These are phyloP conservation scores for Colletotrichum coccodes DNA, from an alignment of 2,329 filamentous ascomycete genomes.

Conservation along the genomic window DNA sequence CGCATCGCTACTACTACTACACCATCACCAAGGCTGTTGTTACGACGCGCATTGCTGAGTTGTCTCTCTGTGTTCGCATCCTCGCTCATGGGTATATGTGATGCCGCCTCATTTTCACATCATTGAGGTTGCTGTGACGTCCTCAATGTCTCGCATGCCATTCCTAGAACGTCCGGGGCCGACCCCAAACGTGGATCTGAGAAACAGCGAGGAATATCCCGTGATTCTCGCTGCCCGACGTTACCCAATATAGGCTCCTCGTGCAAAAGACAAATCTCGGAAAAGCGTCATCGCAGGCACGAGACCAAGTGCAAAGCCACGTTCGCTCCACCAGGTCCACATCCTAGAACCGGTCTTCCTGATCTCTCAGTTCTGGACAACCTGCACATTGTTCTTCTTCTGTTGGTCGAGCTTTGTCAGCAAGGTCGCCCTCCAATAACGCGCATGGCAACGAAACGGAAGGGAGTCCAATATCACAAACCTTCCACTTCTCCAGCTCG, in stretches of 20 bases:
- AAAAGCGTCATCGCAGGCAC: not conserved
- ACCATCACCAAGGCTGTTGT: not conserved
- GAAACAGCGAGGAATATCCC: not conserved
- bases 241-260: not conserved
- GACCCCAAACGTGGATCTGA: not conserved
- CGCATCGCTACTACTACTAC: conserved; percentile 45
- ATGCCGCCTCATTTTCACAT: not conserved
- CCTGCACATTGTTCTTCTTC: conserved; percentile 92
- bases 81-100: not conserved
- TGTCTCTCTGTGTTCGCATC: not conserved
- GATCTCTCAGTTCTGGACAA: conserved; percentile 75
- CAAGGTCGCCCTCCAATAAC: not conserved
- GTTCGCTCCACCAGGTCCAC: not conserved
- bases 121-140: not conserved
- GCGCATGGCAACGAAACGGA: not conserved
- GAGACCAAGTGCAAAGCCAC: not conserved
- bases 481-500: conserved; percentile 99
- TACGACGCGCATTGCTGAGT: not conserved
- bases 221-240: not conserved
- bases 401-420: conserved; percentile 47
- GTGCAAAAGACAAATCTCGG: not conserved
- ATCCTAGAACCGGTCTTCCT: not conserved
- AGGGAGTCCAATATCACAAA: conserved; percentile 51
- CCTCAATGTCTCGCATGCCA: not conserved
- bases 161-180: not conserved